Percentiles rank a stretch among this genome's conserved stretches.
Evolutionary conservation across 2,329 filamentous ascomycete species (phyloP).

Genomic region (Ceratocystis smalleyi): DNA sequence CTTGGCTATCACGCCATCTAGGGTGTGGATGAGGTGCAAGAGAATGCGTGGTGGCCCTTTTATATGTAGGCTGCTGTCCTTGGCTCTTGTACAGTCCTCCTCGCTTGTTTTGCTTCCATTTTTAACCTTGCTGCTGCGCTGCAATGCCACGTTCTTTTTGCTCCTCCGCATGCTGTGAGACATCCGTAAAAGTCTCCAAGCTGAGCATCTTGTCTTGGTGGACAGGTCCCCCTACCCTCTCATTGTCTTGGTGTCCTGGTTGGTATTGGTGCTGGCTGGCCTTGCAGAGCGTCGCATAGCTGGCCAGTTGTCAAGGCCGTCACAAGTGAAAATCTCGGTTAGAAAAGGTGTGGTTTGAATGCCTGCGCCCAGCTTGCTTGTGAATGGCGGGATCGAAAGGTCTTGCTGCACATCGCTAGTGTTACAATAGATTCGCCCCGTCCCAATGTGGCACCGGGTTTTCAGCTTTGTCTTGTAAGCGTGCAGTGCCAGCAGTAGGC

Average conservation of each 20-base stretch:
- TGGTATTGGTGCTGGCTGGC: no score
- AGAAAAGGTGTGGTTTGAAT: no score
- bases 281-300: neutral
- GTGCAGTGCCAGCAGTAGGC: neutral
- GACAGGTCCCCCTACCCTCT: neutral
- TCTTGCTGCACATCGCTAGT: neutral
- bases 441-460: neutral
- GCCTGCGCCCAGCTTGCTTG: neutral
- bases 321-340: no score
- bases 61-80: constrained; percentile 3
- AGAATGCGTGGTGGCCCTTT: constrained; percentile 1
- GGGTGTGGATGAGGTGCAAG: constrained; percentile 4
- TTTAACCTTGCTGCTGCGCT: no score
- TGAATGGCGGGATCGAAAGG: neutral
- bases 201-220: neutral
- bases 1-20: constrained; percentile 8
- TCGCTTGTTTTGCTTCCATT: neutral
- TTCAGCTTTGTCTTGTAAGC: constrained; percentile 4
- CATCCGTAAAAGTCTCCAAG: neutral
- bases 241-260: neutral
- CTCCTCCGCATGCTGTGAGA: neutral
- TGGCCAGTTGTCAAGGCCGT: neutral
- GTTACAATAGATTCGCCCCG: neutral
- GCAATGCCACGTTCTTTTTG: neutral
- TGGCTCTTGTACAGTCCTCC: neutral